Base-by-base conservation (phyloP, 495 filamentous ascomycete species). In the Aspergillus panamensis region DNA sequence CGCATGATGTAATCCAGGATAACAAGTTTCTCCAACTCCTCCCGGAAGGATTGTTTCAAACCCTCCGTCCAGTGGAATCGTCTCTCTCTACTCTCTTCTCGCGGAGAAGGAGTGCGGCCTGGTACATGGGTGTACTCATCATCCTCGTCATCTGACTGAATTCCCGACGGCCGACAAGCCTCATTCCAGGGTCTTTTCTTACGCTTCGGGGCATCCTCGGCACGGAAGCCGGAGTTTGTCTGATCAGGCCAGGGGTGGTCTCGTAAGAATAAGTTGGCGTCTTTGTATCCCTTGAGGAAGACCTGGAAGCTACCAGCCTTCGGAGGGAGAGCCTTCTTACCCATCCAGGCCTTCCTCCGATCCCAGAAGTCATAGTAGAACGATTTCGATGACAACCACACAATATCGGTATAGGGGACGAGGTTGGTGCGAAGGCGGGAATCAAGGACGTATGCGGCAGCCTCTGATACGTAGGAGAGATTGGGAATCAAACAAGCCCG, bases 1-100 rank as follows among this genome's bases (percentile, higher is more conserved):
- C 94, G 85, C 94, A 99, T 99, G 50, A 99, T 96, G 63, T 99
- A 99, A 72, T 99, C 94, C 65, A 99, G 69, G 63, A 99, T 95
- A 12, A 99, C 94, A 10, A 99, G 78, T 73, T 97, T 99, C 73
- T 99, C 94, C 35, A 99, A 78, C 72, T 97, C 88, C 66, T 97
- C 95, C 8, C 94, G 79, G 72, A 99, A 97, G 0, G 88, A 85
- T 71, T 96, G 91, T 66, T 97, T 94, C 19, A 97, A 67, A 14
- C 80, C 71, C 19, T 95, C 90, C 2, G 91, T 96, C 94, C 94
- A 99, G 66, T 86, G 81, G 64, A 94, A 95, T 55, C 76, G 77
- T 42, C 69, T 68, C 39, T 80, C 78, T 19, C 66, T 55, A 12
- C 78, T 81, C 31, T 83, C 80, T 50, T 81, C 77, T 20, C 70